Base-by-base conservation (phyloP, 2,329 filamentous ascomycete genomes). In the Fusarium oligoseptatum region DNA sequence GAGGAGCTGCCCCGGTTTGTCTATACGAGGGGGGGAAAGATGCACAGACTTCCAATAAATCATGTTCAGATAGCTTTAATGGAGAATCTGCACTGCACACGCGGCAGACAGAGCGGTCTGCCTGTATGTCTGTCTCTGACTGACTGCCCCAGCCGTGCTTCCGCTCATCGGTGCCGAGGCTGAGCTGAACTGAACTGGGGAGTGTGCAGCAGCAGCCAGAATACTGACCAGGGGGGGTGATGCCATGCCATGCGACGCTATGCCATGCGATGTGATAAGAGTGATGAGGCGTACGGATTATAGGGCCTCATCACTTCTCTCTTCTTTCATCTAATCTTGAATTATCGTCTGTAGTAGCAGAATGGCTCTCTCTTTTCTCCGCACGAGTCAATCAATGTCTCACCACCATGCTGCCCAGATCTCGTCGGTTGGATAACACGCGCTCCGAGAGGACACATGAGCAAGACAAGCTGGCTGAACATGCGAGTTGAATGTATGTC, bases 241-340 rank as follows among this genome's bases (percentile, higher is more conserved):
- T 64, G 66, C 60, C 58, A 62, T 67, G 52, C 52, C 24, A 67
- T 50, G 50, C 32, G 45, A 60, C 39, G 57, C 50, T 45, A 70
- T 60, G 52, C 41, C 43, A 64, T 70, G 70, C 63, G 63, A 65
- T 61, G 67, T 56, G 63, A 43, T 73, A 63, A 41, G 20, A 15
- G 75, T 77, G 75, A 77, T 36, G 55, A 68, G 71, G 66, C 68
- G 66, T 76, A 75, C 68, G 61, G 72, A 22, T 52, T 69, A 58
- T 72, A 67, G 55, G 74, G 75, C 68, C 73, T 74, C 72, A 74
- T 73, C 69, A 64, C 66, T 41, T 20, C n/a, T 43, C 41, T 43
- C n/a, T 48, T 69, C 62, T 29, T 60, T 60, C 64, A 60, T 66
- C 56, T 22, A 24, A 60, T 60, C 58, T 50, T 55, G 32, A 56